A percentile compares a stretch with the other conserved stretches of the same genome.
phyloP scores from a whole-genome alignment of 2,329 filamentous ascomycete species.

The Epichloe sp. region DNA sequence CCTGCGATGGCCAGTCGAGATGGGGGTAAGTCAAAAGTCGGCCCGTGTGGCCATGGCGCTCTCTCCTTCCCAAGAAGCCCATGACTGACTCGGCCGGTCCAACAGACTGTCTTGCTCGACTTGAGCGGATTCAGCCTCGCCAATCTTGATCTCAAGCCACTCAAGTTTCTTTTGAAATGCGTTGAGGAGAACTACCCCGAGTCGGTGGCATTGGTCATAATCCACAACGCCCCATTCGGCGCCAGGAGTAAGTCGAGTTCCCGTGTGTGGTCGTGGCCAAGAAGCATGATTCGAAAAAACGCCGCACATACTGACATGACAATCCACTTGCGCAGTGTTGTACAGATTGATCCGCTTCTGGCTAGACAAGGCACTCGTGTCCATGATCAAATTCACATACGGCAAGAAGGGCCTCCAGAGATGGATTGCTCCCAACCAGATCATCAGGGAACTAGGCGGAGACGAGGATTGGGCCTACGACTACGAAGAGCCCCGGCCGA shows the following conservation, averaged over 20 bases:
- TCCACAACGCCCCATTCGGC: conserved; percentile 85
- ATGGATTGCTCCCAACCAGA: conserved; percentile 53
- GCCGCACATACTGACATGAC: too few species aligned
- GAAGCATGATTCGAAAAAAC: too few species aligned
- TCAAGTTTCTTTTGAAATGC: too few species aligned
- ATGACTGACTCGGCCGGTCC: conserved; percentile 10
- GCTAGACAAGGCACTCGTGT: conserved; percentile 81
- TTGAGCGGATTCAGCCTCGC: too few species aligned
- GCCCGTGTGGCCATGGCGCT: too few species aligned
- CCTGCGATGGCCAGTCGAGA: conserved; percentile 63
- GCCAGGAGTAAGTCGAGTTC: conserved; percentile 54
- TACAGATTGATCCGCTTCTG: conserved; percentile 84
- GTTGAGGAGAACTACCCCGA: conserved; percentile 82
- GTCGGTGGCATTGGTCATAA: conserved; percentile 66
- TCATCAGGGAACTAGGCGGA: conserved; percentile 68
- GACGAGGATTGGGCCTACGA: conserved; percentile 65
- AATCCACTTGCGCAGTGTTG: conserved; percentile 39
- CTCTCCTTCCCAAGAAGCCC: too few species aligned
- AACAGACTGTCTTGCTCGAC: conserved; percentile 30
- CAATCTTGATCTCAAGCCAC: too few species aligned
- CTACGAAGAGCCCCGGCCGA: conserved; percentile 57
- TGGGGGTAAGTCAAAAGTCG: conserved; percentile 48
- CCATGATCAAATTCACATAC: conserved; percentile 78
- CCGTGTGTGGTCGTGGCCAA: neutral
- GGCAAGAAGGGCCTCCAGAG: conserved; percentile 59